Conservation (phyloP, 108 stramenopile species). For the Fragilaria crotonensis region DNA sequence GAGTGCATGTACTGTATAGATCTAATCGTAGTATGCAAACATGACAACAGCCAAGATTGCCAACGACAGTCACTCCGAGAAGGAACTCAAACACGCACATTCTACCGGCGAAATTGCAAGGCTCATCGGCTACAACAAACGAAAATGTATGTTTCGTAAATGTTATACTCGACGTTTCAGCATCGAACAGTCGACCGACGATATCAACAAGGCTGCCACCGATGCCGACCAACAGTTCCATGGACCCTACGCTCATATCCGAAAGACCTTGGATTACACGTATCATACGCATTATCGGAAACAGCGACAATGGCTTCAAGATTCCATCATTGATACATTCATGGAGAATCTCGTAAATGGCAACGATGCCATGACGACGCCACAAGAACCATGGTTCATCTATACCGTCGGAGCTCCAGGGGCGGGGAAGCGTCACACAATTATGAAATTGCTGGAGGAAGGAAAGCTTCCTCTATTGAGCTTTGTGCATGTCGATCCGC, state of each 20-base stretch:
- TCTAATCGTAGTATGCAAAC: no score
- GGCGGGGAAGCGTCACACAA: slow-evolving; percentile 68
- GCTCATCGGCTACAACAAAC: no score
- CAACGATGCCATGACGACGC: slow-evolving; percentile 28
- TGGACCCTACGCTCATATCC: slow-evolving; percentile 57
- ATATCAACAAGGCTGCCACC: no score
- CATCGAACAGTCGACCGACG: no score
- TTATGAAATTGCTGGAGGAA: slow-evolving; percentile 43
- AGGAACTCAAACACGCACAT: no score
- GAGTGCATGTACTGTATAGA: no score
- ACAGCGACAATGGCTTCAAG: slow-evolving; percentile 83
- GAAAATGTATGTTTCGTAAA: no score
- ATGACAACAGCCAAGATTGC: no score
- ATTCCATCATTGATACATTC: slow-evolving; percentile 63
- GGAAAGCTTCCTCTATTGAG: slow-evolving; percentile 56
- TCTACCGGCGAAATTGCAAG: no score
- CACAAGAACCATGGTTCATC: slow-evolving; percentile 75
- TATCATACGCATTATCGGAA: slow-evolving; percentile 44
- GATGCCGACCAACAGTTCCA: slow-evolving; percentile 22
- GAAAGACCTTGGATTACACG: slow-evolving; percentile 17
- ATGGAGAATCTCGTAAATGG: slow-evolving; percentile 18
- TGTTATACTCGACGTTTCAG: no score
- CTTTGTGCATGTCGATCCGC: slow-evolving; percentile 33
- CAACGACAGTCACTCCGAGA: no score
- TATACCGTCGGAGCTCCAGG: slow-evolving; percentile 83